Conservation (phyloP, 176 grass and related monocot species). For the Juncus inflexus region DNA sequence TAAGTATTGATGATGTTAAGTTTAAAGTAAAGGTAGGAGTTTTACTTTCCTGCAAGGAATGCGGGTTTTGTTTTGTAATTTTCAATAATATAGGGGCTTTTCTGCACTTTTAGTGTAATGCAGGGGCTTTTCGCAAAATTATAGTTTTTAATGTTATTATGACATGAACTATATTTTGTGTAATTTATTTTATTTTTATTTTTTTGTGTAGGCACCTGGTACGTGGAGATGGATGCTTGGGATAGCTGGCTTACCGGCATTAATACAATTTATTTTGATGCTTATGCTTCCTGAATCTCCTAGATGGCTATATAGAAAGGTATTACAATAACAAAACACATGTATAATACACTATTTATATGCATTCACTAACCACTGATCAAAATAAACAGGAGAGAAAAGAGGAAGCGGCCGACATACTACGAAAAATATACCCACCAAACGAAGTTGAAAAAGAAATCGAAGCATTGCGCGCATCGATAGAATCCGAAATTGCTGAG, state of each 20-base stretch:
- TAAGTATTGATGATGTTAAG: not conserved
- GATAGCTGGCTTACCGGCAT: conserved; percentile 75
- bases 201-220: conserved; percentile 45
- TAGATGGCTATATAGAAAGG: conserved; percentile 92
- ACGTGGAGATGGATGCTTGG: conserved; percentile 99
- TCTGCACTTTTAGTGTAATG: too few relatives aligned
- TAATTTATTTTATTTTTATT: too few relatives aligned
- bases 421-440: conserved; percentile 80
- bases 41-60: too few relatives aligned
- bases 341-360: not conserved
- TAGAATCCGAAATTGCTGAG: conserved; percentile 65
- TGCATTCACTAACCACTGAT: not conserved
- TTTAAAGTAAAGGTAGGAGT: too few relatives aligned
- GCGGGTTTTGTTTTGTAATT: too few relatives aligned
- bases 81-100: too few relatives aligned
- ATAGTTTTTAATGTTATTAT: not conserved
- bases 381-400: conserved; percentile 56
- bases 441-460: conserved; percentile 89
- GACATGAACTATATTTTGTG: too few relatives aligned
- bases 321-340: conserved; percentile 6
- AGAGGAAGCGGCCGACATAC: conserved; percentile 64
- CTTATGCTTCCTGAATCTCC: conserved; percentile 85
- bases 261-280: conserved; percentile 84
- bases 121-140: not conserved
- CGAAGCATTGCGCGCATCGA: conserved; percentile 54